Conservation (phyloP, 768 basidiomycete genomes). For the Sutorius australiensis region DNA sequence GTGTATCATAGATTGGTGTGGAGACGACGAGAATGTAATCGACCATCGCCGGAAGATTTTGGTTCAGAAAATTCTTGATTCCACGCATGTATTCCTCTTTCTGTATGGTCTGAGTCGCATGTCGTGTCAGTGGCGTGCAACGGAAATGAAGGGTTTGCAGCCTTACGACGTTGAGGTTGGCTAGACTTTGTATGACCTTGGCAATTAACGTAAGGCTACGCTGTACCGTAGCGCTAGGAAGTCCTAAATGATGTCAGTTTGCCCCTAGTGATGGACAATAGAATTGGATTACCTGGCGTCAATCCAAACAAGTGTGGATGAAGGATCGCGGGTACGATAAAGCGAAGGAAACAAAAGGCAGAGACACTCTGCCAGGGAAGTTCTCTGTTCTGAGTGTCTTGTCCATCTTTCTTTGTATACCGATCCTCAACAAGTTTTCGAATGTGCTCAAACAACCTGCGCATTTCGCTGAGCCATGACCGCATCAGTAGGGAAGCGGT, state of each 20-base stretch:
- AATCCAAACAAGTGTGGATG: conserved; percentile 83
- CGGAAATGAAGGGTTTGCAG: not conserved
- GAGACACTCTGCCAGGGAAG: conserved; percentile 81
- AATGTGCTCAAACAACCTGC: conserved; percentile 63
- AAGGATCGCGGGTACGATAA: conserved; percentile 88
- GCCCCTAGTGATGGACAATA: not conserved
- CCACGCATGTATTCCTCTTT: conserved; percentile 83
- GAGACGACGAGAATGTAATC: conserved; percentile 78
- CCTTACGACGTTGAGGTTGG: conserved; percentile 75
- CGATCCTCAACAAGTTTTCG: conserved; percentile 69
- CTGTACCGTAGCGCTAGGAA: conserved; percentile 63
- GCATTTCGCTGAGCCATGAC: conserved; percentile 56
- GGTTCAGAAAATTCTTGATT: conserved; percentile 67
- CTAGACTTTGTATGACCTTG: conserved; percentile 85
- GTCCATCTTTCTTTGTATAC: conserved; percentile 42
- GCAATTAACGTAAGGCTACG: conserved; percentile 82
- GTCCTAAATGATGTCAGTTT: conserved; percentile 43
- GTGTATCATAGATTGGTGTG: conserved; percentile 38
- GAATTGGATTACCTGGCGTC: conserved; percentile 52
- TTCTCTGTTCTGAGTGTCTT: conserved; percentile 45
- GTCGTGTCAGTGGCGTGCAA: conserved; percentile 1
- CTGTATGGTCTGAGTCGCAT: conserved; percentile 46
- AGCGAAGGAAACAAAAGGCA: conserved; percentile 85
- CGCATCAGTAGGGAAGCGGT: conserved; percentile 2
- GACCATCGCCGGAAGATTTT: conserved; percentile 64